Evolutionary conservation across 768 basidiomycete species (phyloP).

Genomic region (Psilocybe azurescens): DNA sequence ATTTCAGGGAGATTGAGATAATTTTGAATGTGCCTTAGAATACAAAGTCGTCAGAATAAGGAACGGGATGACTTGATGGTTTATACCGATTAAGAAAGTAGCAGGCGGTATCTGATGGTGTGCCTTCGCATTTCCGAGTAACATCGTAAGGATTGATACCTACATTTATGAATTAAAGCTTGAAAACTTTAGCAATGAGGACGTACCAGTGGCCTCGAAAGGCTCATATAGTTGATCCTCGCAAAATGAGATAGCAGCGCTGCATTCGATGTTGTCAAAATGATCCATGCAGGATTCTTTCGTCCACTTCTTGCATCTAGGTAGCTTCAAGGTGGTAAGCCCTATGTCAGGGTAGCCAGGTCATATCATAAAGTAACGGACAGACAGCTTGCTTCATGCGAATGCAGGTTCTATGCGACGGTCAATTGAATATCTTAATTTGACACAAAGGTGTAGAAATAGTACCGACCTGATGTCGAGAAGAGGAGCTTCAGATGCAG

Average conservation of each 20-base stretch:
- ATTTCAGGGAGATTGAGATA: constrained; percentile 68
- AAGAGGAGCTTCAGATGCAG: constrained; percentile 51
- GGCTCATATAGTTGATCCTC: constrained; percentile 33
- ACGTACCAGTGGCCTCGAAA: constrained; percentile 4
- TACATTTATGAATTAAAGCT: constrained; percentile 9
- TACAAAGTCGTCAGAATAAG: not conserved
- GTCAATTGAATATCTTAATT: not conserved
- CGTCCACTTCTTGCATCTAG: constrained; percentile 66
- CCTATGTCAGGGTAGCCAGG: not conserved
- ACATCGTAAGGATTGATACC: constrained; percentile 73
- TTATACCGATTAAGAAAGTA: constrained; percentile 54
- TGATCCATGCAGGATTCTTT: constrained; percentile 60
- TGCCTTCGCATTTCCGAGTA: constrained; percentile 59
- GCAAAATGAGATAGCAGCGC: constrained; percentile 68
- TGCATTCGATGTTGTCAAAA: constrained; percentile 69
- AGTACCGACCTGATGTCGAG: constrained; percentile 43
- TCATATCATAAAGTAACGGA: not conserved
- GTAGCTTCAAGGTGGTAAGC: constrained; percentile 43
- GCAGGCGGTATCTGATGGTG: constrained; percentile 52
- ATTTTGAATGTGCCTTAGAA: constrained; percentile 51
- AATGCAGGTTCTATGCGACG: not conserved
- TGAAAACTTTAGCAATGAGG: constrained; percentile 27
- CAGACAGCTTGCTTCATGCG: not conserved
- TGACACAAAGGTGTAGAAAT: too few species aligned
- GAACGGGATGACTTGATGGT: too few species aligned